phyloP scores from a whole-genome alignment of 2,329 filamentous ascomycete species.

The Ilyonectria robusta region DNA sequence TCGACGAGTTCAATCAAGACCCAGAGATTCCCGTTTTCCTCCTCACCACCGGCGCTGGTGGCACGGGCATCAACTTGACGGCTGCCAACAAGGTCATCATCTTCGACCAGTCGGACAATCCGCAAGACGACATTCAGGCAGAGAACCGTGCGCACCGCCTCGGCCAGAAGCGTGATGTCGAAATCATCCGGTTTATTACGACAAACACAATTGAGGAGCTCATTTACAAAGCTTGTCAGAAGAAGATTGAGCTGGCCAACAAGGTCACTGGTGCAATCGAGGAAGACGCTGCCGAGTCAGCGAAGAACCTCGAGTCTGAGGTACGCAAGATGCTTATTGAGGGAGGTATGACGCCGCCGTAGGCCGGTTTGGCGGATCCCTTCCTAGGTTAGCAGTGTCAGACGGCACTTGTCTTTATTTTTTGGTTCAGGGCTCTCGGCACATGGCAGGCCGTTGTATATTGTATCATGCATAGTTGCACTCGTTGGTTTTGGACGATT shows the following conservation, averaged over 20 bases:
- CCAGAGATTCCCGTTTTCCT: conserved; percentile 89
- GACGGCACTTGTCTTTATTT: neutral
- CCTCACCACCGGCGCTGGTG: conserved; percentile 92
- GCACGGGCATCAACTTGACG: conserved; percentile 96
- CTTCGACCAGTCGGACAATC: conserved; percentile 97
- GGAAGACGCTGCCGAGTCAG: conserved; percentile 48
- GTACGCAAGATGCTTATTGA: conserved; percentile 61
- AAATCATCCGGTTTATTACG: conserved; percentile 89
- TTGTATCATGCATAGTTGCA: neutral
- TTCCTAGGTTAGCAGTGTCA: conserved; percentile 9
- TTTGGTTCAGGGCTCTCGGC: conserved; percentile 9
- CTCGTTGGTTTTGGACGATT: conserved; percentile 2
- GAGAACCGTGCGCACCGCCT: conserved; percentile 97
- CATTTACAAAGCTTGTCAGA: conserved; percentile 90
- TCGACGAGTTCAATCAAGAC: conserved; percentile 87
- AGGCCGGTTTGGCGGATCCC: conserved; percentile 39
- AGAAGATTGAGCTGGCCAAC: conserved; percentile 89
- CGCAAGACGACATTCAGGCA: conserved; percentile 97
- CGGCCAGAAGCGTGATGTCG: conserved; percentile 90
- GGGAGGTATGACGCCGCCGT: conserved; percentile 57
- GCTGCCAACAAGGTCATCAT: conserved; percentile 98
- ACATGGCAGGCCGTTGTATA: conserved; percentile 18
- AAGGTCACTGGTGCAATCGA: conserved; percentile 63
- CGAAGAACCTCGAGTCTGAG: conserved; percentile 59
- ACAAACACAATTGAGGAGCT: conserved; percentile 91